Base-by-base conservation (phyloP, 179 eudicot genomes). In the Spergularia azorica region DNA sequence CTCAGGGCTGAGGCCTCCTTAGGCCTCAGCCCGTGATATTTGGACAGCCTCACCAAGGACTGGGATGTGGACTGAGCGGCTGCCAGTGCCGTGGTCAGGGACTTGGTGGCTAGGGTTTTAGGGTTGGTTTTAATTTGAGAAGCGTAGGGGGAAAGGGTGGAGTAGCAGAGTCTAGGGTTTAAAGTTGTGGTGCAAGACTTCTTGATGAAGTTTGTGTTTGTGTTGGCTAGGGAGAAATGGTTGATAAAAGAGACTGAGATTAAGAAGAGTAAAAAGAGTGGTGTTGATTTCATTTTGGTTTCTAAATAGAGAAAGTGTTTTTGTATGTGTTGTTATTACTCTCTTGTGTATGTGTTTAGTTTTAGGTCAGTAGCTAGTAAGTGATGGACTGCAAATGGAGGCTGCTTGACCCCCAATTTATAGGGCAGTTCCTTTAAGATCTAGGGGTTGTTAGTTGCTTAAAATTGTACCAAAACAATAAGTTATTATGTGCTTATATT, bases 121-220 rank as follows among this genome's bases (percentile, higher is more conserved):
- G 84, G 84, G 84, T 59, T 76, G 46, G 74, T 71, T 67, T 71
- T 76, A 70, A 86, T 82, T 72, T 79, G 12, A 38, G 62, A 0
- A 2, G 85, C 76, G 52, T 79, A 76, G 41, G 54, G n/a, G 0
- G 73, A 65, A 43, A 83, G 85, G 52, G 83, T 63, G 77, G 38
- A 9, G 76, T 65, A 81, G 79, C 88, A 86, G 0, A 81, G 59
- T 3, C 41, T 73, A 5, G 86, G 81, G 76, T 86, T 83, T 41
- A 75, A 46, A 21, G 85, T 77, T 52, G 83, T 71, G 14, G 63
- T 52, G 74, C 89, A 83, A 6, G 71, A 75, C 9, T 63, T 10
- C 50, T 75, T 80, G 48, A 85, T 80, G 82, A 59, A 85, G 70
- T 7, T 62, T 17, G 78, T 74, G 67, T 3, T 36, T 36, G 39